Evolutionary conservation across 2,329 filamentous ascomycete genomes (phyloP).

Genomic region (Diaporthe amygdali): DNA sequence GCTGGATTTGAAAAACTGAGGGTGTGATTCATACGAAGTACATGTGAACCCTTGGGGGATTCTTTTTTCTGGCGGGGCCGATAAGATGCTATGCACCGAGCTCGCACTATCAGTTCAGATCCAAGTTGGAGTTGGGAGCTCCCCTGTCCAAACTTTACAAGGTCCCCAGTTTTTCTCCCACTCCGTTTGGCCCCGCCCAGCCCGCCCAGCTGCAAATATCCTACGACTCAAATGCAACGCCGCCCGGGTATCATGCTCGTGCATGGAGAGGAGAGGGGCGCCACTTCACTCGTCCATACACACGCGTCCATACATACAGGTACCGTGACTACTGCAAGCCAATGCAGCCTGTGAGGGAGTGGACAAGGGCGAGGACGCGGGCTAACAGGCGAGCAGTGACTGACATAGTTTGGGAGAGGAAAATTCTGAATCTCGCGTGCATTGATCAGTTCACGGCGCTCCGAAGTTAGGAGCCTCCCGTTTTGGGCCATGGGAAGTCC

Average conservation of each 20-base stretch:
- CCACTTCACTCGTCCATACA: background rate
- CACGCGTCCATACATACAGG: background rate
- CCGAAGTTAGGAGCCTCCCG: constrained; percentile 8
- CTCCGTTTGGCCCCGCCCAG: background rate
- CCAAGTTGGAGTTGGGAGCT: background rate
- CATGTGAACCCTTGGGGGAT: constrained; percentile 4
- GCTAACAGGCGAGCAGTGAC: background rate
- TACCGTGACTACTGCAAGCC: background rate
- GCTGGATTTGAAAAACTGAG: constrained; percentile 12
- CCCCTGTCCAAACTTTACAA: background rate
- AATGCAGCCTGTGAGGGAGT: background rate
- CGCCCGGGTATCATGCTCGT: background rate
- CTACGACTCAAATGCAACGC: background rate
- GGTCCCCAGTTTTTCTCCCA: background rate
- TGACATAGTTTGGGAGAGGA: background rate
- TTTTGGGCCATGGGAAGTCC: background rate
- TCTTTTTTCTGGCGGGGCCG: constrained; percentile 21
- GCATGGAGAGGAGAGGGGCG: background rate
- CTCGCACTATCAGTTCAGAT: constrained; percentile 3
- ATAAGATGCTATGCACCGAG: constrained; percentile 17
- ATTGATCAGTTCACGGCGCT: background rate
- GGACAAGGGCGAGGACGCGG: background rate
- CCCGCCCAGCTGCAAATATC: background rate
- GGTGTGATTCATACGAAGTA: constrained; percentile 20
- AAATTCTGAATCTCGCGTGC: constrained; percentile 1